These are phyloP conservation scores for Trichoderma koningii DNA, from an alignment of 2,329 filamentous ascomycete species.

Conservation along the genomic window DNA sequence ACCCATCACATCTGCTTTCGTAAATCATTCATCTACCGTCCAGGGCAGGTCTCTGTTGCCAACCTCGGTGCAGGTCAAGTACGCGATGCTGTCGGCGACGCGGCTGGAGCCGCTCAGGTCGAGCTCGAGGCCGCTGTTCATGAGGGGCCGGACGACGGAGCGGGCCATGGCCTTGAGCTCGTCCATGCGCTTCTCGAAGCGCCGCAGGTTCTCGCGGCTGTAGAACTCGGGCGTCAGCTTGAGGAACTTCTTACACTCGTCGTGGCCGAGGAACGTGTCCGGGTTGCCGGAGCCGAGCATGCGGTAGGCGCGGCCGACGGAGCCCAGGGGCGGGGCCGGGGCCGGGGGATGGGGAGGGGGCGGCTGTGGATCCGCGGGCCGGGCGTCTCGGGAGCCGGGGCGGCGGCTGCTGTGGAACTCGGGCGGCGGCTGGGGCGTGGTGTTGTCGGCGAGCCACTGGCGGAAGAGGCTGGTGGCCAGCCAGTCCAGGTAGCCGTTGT, in stretches of 20 bases:
- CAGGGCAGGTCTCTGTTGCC: slow-evolving; percentile 55
- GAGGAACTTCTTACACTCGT: slow-evolving; percentile 88
- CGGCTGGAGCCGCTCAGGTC: slow-evolving; percentile 57
- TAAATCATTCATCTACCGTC: slow-evolving; percentile 43
- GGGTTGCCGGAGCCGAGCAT: slow-evolving; percentile 65
- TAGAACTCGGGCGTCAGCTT: slow-evolving; percentile 82
- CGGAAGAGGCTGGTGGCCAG: slow-evolving; percentile 83
- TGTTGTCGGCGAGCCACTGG: slow-evolving; percentile 92
- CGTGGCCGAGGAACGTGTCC: slow-evolving; percentile 72
- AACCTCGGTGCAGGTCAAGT: slow-evolving; percentile 55
- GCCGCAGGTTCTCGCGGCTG: slow-evolving; percentile 78
- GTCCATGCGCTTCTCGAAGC: slow-evolving; percentile 84
- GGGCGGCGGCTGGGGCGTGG: slow-evolving; percentile 63
- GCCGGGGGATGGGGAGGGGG: slow-evolving; percentile 41
- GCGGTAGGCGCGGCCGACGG: slow-evolving; percentile 73
- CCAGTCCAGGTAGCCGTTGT: slow-evolving; percentile 85
- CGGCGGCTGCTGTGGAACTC: slow-evolving; percentile 32
- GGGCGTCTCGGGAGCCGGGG: slow-evolving; percentile 35
- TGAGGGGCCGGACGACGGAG: slow-evolving; percentile 80
- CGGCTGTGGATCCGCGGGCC: slow-evolving; percentile 33
- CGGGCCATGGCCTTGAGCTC: slow-evolving; percentile 84
- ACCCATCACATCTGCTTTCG: too few species aligned
- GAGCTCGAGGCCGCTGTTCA: slow-evolving; percentile 81
- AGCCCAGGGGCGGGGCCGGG: slow-evolving; percentile 52
- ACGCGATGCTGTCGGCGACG: slow-evolving; percentile 48